Evolutionary conservation across 2,329 filamentous ascomycete genomes (phyloP).

Genomic region (Nothopassalora personata): DNA sequence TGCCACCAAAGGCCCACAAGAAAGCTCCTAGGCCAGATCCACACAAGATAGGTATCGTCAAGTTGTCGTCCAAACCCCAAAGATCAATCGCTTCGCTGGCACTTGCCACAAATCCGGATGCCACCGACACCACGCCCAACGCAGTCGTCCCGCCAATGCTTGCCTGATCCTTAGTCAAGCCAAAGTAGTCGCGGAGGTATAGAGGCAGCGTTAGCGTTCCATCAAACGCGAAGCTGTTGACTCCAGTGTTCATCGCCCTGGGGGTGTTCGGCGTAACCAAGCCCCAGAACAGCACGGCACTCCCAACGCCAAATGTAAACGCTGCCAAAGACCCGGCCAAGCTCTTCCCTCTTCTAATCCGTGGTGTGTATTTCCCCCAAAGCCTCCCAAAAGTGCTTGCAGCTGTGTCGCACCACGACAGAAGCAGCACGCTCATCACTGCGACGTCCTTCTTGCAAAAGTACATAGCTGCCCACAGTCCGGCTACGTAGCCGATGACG

Average conservation of each 20-base stretch:
- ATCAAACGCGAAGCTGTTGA: constrained; percentile 72
- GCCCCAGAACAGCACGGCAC: constrained; percentile 84
- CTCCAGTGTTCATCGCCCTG: constrained; percentile 34
- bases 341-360: constrained; percentile 81
- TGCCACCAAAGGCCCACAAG: constrained; percentile 67
- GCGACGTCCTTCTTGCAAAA: constrained; percentile 92
- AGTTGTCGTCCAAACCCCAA: constrained; percentile 93
- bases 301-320: constrained; percentile 73
- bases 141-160: constrained; percentile 67
- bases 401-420: constrained; percentile 97
- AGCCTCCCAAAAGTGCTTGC: constrained; percentile 89
- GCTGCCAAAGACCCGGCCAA: constrained; percentile 83
- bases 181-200: constrained; percentile 54
- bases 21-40: constrained; percentile 87
- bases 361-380: constrained; percentile 83
- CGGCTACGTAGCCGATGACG: constrained; percentile 92
- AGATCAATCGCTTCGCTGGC: constrained; percentile 86
- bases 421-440: constrained; percentile 78
- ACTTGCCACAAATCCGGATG: constrained; percentile 83
- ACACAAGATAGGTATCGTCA: constrained; percentile 91
- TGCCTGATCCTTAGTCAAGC: constrained; percentile 53
- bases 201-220: constrained; percentile 67
- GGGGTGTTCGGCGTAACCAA: constrained; percentile 60
- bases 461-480: constrained; percentile 77
- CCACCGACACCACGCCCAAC: constrained; percentile 73